These are phyloP conservation scores for Neonectria sp. DNA, from an alignment of 2,329 filamentous ascomycete genomes.

Conservation along the genomic window DNA sequence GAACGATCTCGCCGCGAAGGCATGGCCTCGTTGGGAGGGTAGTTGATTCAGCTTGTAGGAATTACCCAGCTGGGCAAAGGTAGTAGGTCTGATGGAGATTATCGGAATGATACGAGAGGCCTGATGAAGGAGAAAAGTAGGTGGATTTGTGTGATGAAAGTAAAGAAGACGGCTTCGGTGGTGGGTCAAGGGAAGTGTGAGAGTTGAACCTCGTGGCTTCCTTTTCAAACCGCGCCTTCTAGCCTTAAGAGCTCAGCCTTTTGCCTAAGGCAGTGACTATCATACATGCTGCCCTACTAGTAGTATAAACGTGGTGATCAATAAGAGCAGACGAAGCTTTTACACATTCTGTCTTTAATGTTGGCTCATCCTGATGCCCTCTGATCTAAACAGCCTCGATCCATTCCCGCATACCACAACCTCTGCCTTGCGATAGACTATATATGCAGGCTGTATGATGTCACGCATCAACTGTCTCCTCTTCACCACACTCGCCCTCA, in stretches of 20 bases:
- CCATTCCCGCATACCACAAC: too few relatives aligned
- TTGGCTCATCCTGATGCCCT: too few relatives aligned
- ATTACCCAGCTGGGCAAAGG: background rate
- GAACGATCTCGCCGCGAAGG: background rate
- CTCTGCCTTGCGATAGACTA: too few relatives aligned
- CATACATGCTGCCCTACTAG: too few relatives aligned
- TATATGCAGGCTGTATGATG: too few relatives aligned
- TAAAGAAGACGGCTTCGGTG: background rate
- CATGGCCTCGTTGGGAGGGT: background rate
- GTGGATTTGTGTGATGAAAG: conserved; percentile 3
- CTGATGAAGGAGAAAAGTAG: background rate
- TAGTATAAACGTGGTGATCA: too few relatives aligned
- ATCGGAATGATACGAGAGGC: background rate
- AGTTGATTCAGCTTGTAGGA: background rate
- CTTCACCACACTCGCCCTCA: background rate
- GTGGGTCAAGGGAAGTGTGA: background rate
- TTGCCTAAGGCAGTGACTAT: background rate
- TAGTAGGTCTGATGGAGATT: conserved; percentile 10
- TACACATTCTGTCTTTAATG: too few relatives aligned
- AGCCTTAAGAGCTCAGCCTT: background rate
- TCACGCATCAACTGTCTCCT: background rate
- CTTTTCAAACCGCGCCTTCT: background rate
- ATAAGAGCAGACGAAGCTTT: too few relatives aligned
- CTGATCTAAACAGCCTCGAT: too few relatives aligned
- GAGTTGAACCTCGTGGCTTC: background rate